Percentiles rank a stretch among this genome's conserved stretches.
Evolutionary conservation across 306 rosid genomes (phyloP).

Genomic region (Cajanus cajan): DNA sequence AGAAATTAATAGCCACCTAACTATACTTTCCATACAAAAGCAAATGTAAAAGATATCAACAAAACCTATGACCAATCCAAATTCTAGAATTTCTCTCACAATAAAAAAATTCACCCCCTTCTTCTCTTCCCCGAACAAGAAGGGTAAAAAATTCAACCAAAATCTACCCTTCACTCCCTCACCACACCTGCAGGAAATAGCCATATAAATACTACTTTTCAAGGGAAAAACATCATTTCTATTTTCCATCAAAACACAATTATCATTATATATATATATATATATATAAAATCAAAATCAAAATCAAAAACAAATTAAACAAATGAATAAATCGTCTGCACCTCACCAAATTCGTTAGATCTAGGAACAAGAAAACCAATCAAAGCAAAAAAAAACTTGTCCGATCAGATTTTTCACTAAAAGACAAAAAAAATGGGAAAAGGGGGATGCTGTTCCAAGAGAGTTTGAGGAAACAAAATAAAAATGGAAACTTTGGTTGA

Average conservation of each 20-base stretch:
- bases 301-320: neutral
- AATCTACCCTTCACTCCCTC: neutral
- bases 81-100: neutral
- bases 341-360: constrained; percentile 12
- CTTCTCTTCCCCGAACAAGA: neutral
- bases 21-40: neutral
- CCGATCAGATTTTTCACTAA: neutral
- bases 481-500: neutral
- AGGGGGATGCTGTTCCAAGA: neutral
- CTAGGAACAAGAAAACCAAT: neutral
- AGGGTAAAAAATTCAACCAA: neutral
- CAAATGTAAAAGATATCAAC: neutral
- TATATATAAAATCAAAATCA: too few relatives aligned
- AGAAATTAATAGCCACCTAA: neutral
- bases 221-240: neutral
- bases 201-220: neutral
- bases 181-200: neutral
- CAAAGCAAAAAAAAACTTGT: neutral
- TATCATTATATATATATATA: too few relatives aligned
- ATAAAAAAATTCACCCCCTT: too few relatives aligned
- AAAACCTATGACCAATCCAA: neutral
- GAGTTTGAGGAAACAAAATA: neutral
- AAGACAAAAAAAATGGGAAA: neutral
- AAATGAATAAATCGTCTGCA: neutral
- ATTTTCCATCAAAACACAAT: neutral